These are phyloP conservation scores for Petunia axillaris DNA, from an alignment of 257 asterid genomes.

Conservation along the genomic window DNA sequence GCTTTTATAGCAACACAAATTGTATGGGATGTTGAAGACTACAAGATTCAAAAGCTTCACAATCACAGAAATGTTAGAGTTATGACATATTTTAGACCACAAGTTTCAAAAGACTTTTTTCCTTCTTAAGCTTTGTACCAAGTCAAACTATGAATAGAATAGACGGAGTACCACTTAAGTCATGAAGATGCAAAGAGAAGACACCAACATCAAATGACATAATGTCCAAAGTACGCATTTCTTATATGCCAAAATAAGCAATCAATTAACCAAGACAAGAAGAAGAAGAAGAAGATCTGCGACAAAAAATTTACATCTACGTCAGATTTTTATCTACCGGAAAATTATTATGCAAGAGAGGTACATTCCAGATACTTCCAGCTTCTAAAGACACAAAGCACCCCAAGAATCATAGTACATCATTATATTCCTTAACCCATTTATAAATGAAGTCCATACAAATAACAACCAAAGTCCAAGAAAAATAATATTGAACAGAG, in stretches of 20 bases:
- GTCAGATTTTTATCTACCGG: background rate
- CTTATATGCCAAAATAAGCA: conserved; percentile 11
- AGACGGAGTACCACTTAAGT: background rate
- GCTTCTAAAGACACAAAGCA: background rate
- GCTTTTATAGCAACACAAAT: too few species aligned
- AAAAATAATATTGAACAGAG: conserved; percentile 4
- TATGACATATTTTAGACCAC: too few species aligned
- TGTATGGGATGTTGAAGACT: too few species aligned
- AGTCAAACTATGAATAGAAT: too few species aligned
- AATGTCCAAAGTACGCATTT: background rate
- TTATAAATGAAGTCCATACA: background rate
- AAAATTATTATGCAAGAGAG: background rate
- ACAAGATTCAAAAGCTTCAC: too few species aligned
- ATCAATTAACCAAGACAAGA: background rate
- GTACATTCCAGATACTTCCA: background rate
- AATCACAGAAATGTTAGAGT: too few species aligned
- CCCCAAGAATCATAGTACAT: background rate
- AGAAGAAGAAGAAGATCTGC: background rate
- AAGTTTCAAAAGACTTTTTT: too few species aligned
- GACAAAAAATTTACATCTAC: background rate
- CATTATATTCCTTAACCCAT: background rate
- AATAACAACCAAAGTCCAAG: background rate
- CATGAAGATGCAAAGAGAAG: background rate
- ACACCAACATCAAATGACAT: background rate
- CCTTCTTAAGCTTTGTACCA: too few species aligned